Base-by-base conservation (phyloP, 23 red algal genomes). In the Gracilaria gracilis region DNA sequence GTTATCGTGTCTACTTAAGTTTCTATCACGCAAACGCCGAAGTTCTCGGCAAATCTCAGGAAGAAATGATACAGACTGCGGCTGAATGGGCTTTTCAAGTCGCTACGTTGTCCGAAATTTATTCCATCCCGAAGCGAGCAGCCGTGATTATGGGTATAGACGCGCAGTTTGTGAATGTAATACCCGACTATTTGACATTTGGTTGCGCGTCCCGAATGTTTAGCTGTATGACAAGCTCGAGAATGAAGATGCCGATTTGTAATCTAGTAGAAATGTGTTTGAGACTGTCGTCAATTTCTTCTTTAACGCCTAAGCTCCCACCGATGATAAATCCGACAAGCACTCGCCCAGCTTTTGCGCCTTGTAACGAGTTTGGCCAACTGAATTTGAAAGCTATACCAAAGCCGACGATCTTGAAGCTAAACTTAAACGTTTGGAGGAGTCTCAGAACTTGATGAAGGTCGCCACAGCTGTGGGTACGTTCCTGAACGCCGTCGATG, bases 1-100 rank as follows among this genome's bases (percentile, higher is more conserved):
- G 83, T 14, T 95, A 89, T 49, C 93, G 87, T 36, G 93, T 76
- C 50, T 95, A 72, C 66, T 77, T 95, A 23, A 84, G 93, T 25
- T 95, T 95, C 35, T 95, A 95, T 66, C 76, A 88, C 23, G 55
- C 69, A 36, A 42, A 83, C 23, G 40, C 87, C 36, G 61, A 59
- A 67, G 17, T 33, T 29, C 93, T 95, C 55, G 64, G 75, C 24
- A 88, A 71, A 53, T 61, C 73, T 24, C 87, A 84, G 34, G 84
- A 95, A 58, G 57, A 73, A 36, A 46, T 95, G 15, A 83, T 95
- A 19, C 25, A 55, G 29, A 62, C 36, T 75, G 82, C 83, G 5
- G 77, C 53, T 27, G 50, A 79, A 38, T 89, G 83, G 93, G 82
- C 71, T 48, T 21, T 39, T 9, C 50, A 65, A 20, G 61, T 82